Evolutionary conservation across 345 rosid genomes (phyloP).

Genomic region (Physaria fendleri): DNA sequence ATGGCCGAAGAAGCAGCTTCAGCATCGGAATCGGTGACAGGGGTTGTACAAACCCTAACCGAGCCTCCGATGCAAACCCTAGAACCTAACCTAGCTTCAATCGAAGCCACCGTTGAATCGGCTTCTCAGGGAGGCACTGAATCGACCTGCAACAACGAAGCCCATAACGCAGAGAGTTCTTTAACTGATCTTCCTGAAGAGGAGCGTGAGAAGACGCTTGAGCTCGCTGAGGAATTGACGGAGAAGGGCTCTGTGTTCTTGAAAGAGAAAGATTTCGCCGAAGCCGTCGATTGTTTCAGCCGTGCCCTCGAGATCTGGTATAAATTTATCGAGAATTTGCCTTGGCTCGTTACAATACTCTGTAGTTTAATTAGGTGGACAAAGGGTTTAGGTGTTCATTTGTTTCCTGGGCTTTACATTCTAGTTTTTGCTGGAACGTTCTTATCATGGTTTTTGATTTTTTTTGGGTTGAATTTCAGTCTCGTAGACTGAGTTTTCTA

Average conservation of each 20-base stretch:
- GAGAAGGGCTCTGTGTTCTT: constrained; percentile 57
- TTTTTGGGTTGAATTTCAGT: background rate
- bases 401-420: background rate
- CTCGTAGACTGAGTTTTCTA: background rate
- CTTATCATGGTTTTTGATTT: background rate
- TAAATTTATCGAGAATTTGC: background rate
- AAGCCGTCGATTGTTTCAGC: constrained; percentile 90
- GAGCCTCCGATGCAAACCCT: constrained; percentile 25
- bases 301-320: constrained; percentile 94
- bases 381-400: constrained; percentile 3
- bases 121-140: constrained; percentile 46
- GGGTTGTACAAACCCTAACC: constrained; percentile 13
- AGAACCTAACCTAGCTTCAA: constrained; percentile 35
- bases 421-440: background rate
- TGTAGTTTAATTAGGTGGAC: no score
- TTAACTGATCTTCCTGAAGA: constrained; percentile 33
- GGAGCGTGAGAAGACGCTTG: constrained; percentile 50
- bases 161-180: constrained; percentile 40
- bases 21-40: constrained; percentile 32
- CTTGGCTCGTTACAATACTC: no score
- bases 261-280: constrained; percentile 52
- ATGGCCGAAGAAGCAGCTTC: constrained; percentile 47
- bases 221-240: constrained; percentile 54
- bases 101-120: constrained; percentile 42
- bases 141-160: constrained; percentile 47